Evolutionary conservation across 768 basidiomycete species (phyloP).

Genomic region (Lyophyllum shimeji): DNA sequence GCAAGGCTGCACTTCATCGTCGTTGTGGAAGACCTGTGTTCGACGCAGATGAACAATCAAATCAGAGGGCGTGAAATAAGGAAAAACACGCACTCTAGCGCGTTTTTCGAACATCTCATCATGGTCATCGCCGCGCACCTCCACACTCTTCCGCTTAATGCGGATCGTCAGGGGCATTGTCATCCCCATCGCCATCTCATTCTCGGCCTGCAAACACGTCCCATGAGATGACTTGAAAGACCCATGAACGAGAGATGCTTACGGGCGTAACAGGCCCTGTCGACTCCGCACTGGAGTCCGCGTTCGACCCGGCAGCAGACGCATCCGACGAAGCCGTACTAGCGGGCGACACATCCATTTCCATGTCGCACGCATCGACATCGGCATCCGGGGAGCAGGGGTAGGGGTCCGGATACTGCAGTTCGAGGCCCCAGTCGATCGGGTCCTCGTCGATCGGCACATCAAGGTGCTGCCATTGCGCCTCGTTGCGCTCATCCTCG

Average conservation of each 20-base stretch:
- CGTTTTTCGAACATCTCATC: constrained; percentile 32
- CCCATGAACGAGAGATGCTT: constrained; percentile 8
- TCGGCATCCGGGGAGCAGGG: no score
- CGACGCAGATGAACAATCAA: constrained; percentile 2
- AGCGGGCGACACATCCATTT: constrained; percentile 15
- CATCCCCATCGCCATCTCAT: constrained; percentile 15
- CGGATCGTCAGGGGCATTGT: constrained; percentile 24
- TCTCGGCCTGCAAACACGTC: background rate
- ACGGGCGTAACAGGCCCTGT: constrained; percentile 30
- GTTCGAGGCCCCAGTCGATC: constrained; percentile 22
- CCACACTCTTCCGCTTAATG: constrained; percentile 37
- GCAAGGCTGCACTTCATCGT: constrained; percentile 15
- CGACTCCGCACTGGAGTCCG: constrained; percentile 20
- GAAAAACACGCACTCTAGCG: constrained; percentile 29
- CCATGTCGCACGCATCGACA: constrained; percentile 2
- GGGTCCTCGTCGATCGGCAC: constrained; percentile 26
- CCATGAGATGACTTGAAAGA: background rate
- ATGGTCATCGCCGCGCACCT: constrained; percentile 18
- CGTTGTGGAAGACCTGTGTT: constrained; percentile 13
- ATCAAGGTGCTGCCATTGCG: constrained; percentile 20
- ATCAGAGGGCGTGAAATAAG: background rate
- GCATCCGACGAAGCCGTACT: constrained; percentile 9
- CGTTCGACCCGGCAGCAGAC: constrained; percentile 9
- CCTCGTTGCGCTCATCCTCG: constrained; percentile 2
- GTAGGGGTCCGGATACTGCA: constrained; percentile 11